Base-by-base conservation (phyloP, 352 stramenopile species). In the Phytophthora sansomeana region DNA sequence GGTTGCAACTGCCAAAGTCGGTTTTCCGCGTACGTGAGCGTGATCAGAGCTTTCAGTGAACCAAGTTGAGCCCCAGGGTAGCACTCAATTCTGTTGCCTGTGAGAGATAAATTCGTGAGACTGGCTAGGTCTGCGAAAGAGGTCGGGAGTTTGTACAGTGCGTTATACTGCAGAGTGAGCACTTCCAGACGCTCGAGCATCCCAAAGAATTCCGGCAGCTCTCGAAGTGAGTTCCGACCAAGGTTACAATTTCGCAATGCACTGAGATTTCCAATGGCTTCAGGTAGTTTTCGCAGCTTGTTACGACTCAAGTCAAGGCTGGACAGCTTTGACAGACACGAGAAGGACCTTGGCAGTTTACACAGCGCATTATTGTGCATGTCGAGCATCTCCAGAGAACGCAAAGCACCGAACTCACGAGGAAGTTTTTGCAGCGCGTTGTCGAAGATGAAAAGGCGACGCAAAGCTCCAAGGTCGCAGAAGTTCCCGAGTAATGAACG, bases 401-500 rank as follows among this genome's bases (percentile, higher is more conserved):
- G 19, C 19, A 87, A 57, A 1, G 79, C 80, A 2, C 81, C 81
- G 9, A 90, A 77, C 32, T 86, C 74, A 0, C 39, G 58, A 11
- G 77, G 77, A 9, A 84, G 33, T 10, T 43, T 47, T 9, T 66
- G 54, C 6, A 86, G 58, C 29, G 74, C 63, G 26, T 85, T 85
- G 21, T 38, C 56, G 17, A 84, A 65, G 2, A 81, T 26, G 63
- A 74, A 86, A 21, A 89, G 62, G 5, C 66, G 56, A n/a, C 68
- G 54, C 14, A 89, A 63, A 8, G 74, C 42, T 3, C 46, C 35
- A 17, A 90, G 47, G 41, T 86, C 61, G 48, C 78, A 87, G 28
- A 90, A 86, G 39, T 85, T 90, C 13, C 79, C 81, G 2, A 86
- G 35, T 2, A 90, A 65, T 0, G 66, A 72, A 14, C 77, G 63